Conservation (phyloP, 2,329 filamentous ascomycete species). For the Ceratocystis huliohia region DNA sequence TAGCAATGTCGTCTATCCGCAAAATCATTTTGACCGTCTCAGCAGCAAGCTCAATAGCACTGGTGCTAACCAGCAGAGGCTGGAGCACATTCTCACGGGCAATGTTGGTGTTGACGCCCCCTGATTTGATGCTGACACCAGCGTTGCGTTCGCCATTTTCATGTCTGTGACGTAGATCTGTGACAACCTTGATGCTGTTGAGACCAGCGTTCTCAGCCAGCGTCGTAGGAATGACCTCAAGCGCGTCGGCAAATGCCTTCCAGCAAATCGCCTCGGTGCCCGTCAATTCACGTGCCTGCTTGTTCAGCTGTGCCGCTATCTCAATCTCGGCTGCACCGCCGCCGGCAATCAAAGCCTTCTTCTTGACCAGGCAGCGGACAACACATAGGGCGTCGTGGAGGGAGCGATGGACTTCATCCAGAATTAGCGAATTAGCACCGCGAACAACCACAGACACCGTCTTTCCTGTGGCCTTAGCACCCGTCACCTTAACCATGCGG, state of each 20-base stretch:
- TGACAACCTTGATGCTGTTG: constrained; percentile 98
- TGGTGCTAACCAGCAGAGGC: constrained; percentile 90
- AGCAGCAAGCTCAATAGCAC: constrained; percentile 88
- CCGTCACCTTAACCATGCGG: constrained; percentile 88
- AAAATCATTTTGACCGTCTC: constrained; percentile 96
- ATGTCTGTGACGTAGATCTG: constrained; percentile 84
- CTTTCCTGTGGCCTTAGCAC: constrained; percentile 70
- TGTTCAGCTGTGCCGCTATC: constrained; percentile 74
- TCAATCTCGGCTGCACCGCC: constrained; percentile 95
- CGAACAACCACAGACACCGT: constrained; percentile 91
- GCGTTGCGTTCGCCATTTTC: constrained; percentile 92
- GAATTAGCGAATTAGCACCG: constrained; percentile 83
- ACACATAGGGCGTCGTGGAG: constrained; percentile 97
- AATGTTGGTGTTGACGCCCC: constrained; percentile 93
- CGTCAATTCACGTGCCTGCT: constrained; percentile 67
- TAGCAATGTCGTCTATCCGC: constrained; percentile 53
- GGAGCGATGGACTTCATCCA: constrained; percentile 93
- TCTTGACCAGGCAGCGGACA: constrained; percentile 94
- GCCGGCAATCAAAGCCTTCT: constrained; percentile 96
- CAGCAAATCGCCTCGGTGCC: constrained; percentile 97
- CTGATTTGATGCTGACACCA: constrained; percentile 94
- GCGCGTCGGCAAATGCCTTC: constrained; percentile 95
- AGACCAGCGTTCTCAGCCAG: constrained; percentile 93
- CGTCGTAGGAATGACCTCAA: constrained; percentile 94
- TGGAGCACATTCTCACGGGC: constrained; percentile 94